Evolutionary conservation across 495 filamentous ascomycete genomes (phyloP).

Genomic region (Astrothelium macrocarpum): DNA sequence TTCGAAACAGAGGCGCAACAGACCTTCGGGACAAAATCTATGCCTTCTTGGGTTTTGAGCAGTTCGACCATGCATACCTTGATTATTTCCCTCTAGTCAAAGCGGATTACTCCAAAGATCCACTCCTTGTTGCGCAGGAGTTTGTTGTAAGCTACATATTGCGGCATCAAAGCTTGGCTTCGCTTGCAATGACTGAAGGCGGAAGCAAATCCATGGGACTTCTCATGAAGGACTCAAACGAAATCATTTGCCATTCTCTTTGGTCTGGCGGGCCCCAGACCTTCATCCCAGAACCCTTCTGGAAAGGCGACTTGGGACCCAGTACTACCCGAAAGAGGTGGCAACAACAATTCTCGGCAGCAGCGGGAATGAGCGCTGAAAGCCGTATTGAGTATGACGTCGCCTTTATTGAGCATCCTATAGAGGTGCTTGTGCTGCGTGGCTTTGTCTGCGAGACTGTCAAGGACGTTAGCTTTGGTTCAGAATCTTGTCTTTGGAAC

Average conservation of each 20-base stretch:
- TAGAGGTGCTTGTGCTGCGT: not conserved
- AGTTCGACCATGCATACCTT: not conserved
- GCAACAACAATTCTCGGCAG: not conserved
- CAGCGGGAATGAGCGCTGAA: not conserved
- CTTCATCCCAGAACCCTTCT: not conserved
- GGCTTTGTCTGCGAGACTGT: not conserved
- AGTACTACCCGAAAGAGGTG: not conserved
- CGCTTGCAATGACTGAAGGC: not conserved
- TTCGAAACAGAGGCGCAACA: not conserved
- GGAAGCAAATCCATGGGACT: not conserved
- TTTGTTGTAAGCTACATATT: not conserved
- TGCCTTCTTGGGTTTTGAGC: not conserved
- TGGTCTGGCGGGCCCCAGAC: not conserved
- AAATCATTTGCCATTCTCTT: not conserved
- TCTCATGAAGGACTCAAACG: not conserved
- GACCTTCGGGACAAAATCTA: not conserved
- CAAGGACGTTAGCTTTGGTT: not conserved
- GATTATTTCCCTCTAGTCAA: not conserved
- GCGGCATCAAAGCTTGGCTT: not conserved
- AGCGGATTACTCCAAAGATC: not conserved
- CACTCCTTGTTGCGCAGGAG: not conserved
- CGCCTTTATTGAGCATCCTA: not conserved
- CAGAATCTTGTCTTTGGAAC: not conserved
- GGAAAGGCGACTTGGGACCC: not conserved
- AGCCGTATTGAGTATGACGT: not conserved